Conservation (phyloP, 1,284 basidiomycete species). For the Marasmius tenuissimus region DNA sequence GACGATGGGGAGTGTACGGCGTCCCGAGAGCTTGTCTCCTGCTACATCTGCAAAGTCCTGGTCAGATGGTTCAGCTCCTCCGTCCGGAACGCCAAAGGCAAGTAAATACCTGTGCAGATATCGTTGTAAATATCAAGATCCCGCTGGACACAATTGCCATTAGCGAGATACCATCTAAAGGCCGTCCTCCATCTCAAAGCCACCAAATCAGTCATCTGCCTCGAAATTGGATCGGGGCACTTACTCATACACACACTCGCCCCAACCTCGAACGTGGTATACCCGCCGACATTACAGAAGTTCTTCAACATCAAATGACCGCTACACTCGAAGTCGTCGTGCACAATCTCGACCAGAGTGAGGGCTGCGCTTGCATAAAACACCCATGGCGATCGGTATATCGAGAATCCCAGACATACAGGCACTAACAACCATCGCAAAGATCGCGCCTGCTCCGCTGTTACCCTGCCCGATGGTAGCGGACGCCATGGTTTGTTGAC, state of each 20-base stretch:
- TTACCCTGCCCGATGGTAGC: constrained; percentile 30
- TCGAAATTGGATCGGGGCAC: constrained; percentile 12
- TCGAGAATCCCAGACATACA: constrained; percentile 25
- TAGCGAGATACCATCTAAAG: constrained; percentile 19
- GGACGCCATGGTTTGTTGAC: constrained; percentile 35
- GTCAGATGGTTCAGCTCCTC: too few species aligned
- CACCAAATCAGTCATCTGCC: constrained; percentile 5
- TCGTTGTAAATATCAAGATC: constrained; percentile 30
- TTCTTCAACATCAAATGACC: constrained; percentile 28
- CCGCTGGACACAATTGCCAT: constrained; percentile 27
- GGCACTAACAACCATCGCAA: constrained; percentile 28
- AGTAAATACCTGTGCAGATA: constrained; percentile 29
- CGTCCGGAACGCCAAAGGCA: too few species aligned
- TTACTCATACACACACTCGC: constrained; percentile 25
- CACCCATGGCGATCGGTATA: constrained; percentile 19
- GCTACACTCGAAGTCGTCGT: constrained; percentile 27
- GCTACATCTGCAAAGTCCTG: constrained; percentile 36
- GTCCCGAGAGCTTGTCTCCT: constrained; percentile 28
- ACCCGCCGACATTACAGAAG: constrained; percentile 31
- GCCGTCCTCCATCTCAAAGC: background rate
- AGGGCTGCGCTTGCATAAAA: constrained; percentile 23
- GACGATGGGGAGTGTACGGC: constrained; percentile 33
- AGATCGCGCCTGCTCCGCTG: constrained; percentile 19
- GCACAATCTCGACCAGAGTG: constrained; percentile 25
- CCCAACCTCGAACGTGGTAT: constrained; percentile 31